phyloP scores from a whole-genome alignment of 345 rosid genomes.

The Reutealis trisperma region DNA sequence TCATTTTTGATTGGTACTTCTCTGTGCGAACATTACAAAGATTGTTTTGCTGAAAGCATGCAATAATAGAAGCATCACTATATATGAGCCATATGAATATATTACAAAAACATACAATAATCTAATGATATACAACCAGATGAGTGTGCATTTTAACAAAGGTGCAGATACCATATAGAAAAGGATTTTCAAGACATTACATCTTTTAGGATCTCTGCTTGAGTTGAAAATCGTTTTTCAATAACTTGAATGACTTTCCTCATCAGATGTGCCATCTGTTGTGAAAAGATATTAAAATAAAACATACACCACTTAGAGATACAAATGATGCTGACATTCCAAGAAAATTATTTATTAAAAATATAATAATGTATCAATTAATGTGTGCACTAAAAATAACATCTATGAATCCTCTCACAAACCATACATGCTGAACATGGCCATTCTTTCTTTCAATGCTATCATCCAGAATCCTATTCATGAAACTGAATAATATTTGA shows the following conservation, averaged over 20 bases:
- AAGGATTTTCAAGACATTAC: conserved; percentile 43
- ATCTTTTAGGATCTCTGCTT: conserved; percentile 66
- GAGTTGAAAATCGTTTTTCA: conserved; percentile 71
- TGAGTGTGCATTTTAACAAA: background rate
- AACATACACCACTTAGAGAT: conserved; percentile 9
- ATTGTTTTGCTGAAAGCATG: conserved; percentile 67
- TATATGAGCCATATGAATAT: conserved; percentile 19
- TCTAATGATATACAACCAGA: conserved; percentile 12
- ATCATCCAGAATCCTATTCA: conserved; percentile 69
- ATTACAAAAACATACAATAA: background rate
- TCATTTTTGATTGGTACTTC: conserved; percentile 72
- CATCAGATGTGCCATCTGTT: conserved; percentile 60
- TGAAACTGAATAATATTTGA: conserved; percentile 59
- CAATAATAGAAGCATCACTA: conserved; percentile 26
- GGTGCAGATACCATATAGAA: background rate
- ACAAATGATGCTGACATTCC: background rate
- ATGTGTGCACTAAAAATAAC: conserved; percentile 16
- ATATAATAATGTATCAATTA: conserved; percentile 7
- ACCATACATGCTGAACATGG: conserved; percentile 68
- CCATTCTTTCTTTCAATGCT: conserved; percentile 65
- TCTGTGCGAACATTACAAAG: conserved; percentile 64
- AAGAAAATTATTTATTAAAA: background rate
- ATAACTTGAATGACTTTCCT: conserved; percentile 63
- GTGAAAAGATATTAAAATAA: conserved; percentile 9
- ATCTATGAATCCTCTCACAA: conserved; percentile 24